phyloP scores from a whole-genome alignment of 1,284 basidiomycete genomes.

The Singerocomus inundabilis region DNA sequence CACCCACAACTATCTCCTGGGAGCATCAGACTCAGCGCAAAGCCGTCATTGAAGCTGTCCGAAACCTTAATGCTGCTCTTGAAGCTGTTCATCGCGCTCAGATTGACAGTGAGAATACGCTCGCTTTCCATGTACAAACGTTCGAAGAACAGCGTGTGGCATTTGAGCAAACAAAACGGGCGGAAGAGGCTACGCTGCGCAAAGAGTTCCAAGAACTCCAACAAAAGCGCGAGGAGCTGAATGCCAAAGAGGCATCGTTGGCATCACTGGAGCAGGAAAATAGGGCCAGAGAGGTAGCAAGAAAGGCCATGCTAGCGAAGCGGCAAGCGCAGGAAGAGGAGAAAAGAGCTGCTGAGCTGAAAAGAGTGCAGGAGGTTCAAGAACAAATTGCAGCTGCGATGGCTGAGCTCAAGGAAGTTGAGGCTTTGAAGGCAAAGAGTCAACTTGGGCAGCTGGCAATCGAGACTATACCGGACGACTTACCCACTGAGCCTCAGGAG shows the following conservation, averaged over 20 bases:
- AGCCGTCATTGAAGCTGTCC: constrained; percentile 12
- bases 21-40: constrained; percentile 16
- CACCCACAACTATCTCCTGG: constrained; percentile 4
- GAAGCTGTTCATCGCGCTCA: constrained; percentile 14
- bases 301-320: constrained; percentile 13
- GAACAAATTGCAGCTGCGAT: constrained; percentile 24
- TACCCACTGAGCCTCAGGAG: constrained; percentile 17
- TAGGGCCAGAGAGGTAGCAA: constrained; percentile 28
- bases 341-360: constrained; percentile 15
- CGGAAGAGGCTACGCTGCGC: constrained; percentile 8
- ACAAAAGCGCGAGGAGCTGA: constrained; percentile 20
- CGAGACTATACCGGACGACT: constrained; percentile 1
- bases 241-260: constrained; percentile 20
- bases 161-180: constrained; percentile 22
- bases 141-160: constrained; percentile 19
- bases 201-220: constrained; percentile 13
- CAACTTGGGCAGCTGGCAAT: constrained; percentile 1
- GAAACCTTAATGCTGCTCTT: constrained; percentile 12
- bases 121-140: constrained; percentile 9
- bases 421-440: constrained; percentile 4
- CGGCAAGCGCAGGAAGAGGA: constrained; percentile 31
- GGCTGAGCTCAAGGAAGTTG: constrained; percentile 19
- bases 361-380: constrained; percentile 15
- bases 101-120: constrained; percentile 15
- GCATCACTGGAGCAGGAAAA: constrained; percentile 24